Conservation (phyloP, 2,329 filamentous ascomycete species). For the Xylaria sp. region DNA sequence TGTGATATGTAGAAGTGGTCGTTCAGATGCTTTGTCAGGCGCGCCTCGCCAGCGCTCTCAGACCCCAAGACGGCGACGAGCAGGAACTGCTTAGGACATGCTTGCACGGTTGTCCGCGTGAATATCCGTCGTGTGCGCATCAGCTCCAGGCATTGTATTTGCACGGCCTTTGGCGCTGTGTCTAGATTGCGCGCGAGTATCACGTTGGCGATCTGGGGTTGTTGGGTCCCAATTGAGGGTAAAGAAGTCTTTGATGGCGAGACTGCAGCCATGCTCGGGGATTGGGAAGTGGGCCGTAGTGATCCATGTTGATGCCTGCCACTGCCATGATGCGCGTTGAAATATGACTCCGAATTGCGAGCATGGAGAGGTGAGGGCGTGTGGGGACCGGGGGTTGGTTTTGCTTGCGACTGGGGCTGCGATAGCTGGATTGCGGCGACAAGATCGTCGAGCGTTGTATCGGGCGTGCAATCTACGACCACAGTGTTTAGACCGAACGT, state of each 20-base stretch:
- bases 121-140: constrained; percentile 80
- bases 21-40: constrained; percentile 67
- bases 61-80: constrained; percentile 72
- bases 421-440: constrained; percentile 68
- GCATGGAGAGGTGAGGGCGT: constrained; percentile 35
- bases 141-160: constrained; percentile 81
- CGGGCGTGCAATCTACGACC: constrained; percentile 73
- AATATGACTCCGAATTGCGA: constrained; percentile 30
- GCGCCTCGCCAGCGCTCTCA: constrained; percentile 48
- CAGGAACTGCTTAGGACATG: constrained; percentile 78
- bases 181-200: constrained; percentile 84
- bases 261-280: not conserved
- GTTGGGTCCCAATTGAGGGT: constrained; percentile 11
- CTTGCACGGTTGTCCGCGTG: constrained; percentile 74
- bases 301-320: constrained; percentile 3
- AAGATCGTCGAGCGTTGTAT: constrained; percentile 83
- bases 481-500: constrained; percentile 75
- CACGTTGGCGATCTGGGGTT: constrained; percentile 71
- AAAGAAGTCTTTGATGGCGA: constrained; percentile 10
- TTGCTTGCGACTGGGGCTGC: constrained; percentile 38
- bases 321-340: not conserved
- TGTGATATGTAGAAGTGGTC: constrained; percentile 90
- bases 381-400: constrained; percentile 33
- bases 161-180: constrained; percentile 72
- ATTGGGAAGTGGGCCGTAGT: not conserved